Evolutionary conservation across 1,139 yeast genomes (phyloP).

Genomic region (Saccharomyces hybrid): DNA sequence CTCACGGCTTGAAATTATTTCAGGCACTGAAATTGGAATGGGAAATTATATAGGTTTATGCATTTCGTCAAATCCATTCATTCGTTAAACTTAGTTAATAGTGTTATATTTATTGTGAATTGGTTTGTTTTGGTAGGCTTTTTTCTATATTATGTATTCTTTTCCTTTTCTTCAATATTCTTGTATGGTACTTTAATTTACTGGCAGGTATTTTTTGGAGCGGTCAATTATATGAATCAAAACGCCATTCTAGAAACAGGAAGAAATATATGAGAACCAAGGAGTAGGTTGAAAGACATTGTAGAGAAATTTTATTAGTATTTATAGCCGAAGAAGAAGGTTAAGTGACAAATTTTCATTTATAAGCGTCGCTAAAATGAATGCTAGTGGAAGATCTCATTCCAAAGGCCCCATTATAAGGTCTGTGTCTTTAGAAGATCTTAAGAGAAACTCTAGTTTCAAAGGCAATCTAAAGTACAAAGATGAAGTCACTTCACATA

Average conservation of each 20-base stretch:
- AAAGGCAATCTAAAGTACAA: neutral
- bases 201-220: neutral
- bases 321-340: neutral
- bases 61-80: neutral
- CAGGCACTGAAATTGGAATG: conserved; percentile 36
- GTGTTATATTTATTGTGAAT: neutral
- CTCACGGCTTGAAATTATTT: conserved; percentile 48
- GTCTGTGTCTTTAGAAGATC: neutral
- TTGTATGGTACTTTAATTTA: neutral
- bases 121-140: neutral
- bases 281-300: neutral
- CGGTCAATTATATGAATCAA: neutral
- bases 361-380: neutral
- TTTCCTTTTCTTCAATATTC: neutral
- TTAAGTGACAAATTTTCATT: neutral
- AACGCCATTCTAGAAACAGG: neutral
- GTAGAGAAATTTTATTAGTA: neutral
- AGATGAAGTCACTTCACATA: neutral
- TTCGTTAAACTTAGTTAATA: neutral
- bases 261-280: neutral
- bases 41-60: conserved; percentile 2
- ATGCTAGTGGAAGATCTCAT: neutral
- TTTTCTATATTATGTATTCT: neutral
- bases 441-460: neutral
- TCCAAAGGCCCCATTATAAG: neutral